A percentile compares a stretch with the other conserved stretches of the same genome.
These are phyloP conservation scores for Ambrosia artemisiifolia DNA, from an alignment of 129 eudicot species.

Conservation along the genomic window DNA sequence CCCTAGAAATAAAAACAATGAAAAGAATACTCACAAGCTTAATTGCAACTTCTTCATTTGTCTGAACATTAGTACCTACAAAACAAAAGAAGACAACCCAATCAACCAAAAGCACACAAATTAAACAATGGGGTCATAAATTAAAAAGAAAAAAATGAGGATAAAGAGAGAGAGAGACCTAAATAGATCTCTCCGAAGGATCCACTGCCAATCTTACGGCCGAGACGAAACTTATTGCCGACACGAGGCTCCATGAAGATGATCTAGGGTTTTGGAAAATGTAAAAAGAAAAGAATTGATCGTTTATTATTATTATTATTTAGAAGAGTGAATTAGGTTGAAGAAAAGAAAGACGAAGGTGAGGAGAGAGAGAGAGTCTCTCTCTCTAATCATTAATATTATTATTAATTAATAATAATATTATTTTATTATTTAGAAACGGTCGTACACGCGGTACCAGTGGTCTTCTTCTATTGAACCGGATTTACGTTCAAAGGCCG, in stretches of 20 bases:
- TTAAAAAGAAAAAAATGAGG: background rate
- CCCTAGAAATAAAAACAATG: background rate
- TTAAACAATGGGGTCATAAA: background rate
- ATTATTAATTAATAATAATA: too few relatives aligned
- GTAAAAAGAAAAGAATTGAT: too few relatives aligned
- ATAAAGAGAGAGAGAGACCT: constrained; percentile 40
- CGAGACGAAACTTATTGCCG: constrained; percentile 87
- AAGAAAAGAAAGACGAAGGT: constrained; percentile 18
- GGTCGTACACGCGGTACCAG: constrained; percentile 21
- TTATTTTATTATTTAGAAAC: constrained; percentile 1
- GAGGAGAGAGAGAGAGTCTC: constrained; percentile 17
- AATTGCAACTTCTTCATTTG: constrained; percentile 92
- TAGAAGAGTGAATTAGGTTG: constrained; percentile 30
- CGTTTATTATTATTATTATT: constrained; percentile 1
- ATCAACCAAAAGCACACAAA: constrained; percentile 12
- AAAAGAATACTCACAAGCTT: constrained; percentile 66
- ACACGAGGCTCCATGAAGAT: constrained; percentile 86
- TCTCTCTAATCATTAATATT: background rate
- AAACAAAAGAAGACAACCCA: constrained; percentile 3
- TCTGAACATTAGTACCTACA: constrained; percentile 90
- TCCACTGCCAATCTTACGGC: constrained; percentile 95
- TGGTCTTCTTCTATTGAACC: constrained; percentile 10
- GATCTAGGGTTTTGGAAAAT: constrained; percentile 36
- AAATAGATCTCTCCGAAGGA: constrained; percentile 98
- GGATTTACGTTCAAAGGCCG: too few relatives aligned